A percentile compares a stretch with the other conserved stretches of the same genome.
These are phyloP conservation scores for Coprinellus aureogranulatus DNA, from an alignment of 768 basidiomycete genomes.

Conservation along the genomic window DNA sequence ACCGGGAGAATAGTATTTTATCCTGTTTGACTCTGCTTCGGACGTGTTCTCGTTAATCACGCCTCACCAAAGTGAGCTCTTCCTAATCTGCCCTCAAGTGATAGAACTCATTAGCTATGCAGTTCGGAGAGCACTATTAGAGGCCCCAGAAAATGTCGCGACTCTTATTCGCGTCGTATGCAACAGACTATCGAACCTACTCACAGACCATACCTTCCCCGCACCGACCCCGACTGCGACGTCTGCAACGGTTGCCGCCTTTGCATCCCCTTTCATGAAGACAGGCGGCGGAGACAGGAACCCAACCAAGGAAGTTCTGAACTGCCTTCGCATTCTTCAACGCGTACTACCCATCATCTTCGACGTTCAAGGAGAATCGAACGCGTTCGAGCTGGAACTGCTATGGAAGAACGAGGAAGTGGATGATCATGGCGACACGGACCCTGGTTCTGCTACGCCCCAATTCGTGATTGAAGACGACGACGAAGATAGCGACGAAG, in stretches of 20 bases:
- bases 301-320: slow-evolving; percentile 83
- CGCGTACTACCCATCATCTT: slow-evolving; percentile 90
- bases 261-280: slow-evolving; percentile 71
- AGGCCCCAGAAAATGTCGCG: slow-evolving; percentile 83
- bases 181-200: slow-evolving; percentile 66
- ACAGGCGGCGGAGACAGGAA: slow-evolving; percentile 55
- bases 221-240: slow-evolving; percentile 46
- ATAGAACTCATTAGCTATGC: slow-evolving; percentile 6
- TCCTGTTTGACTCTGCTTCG: slow-evolving; percentile 83
- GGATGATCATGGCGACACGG: slow-evolving; percentile 30
- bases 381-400: slow-evolving; percentile 72
- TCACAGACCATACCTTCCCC: slow-evolving; percentile 81
- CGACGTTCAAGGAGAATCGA: slow-evolving; percentile 70
- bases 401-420: slow-evolving; percentile 75
- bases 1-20: slow-evolving; percentile 56
- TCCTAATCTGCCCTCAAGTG: not conserved
- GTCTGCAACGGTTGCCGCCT: slow-evolving; percentile 46
- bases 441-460: slow-evolving; percentile 21
- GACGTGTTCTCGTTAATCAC: slow-evolving; percentile 90
- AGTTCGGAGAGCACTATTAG: slow-evolving; percentile 81
- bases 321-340: slow-evolving; percentile 87
- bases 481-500: slow-evolving; percentile 46
- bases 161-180: slow-evolving; percentile 75
- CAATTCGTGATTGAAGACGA: slow-evolving; percentile 94
- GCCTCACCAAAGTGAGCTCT: slow-evolving; percentile 72